Evolutionary conservation across 148 eudicot genomes (phyloP), one percentile per base, ranked within the genome.

Genomic region (Chenopodium quinoa): DNA sequence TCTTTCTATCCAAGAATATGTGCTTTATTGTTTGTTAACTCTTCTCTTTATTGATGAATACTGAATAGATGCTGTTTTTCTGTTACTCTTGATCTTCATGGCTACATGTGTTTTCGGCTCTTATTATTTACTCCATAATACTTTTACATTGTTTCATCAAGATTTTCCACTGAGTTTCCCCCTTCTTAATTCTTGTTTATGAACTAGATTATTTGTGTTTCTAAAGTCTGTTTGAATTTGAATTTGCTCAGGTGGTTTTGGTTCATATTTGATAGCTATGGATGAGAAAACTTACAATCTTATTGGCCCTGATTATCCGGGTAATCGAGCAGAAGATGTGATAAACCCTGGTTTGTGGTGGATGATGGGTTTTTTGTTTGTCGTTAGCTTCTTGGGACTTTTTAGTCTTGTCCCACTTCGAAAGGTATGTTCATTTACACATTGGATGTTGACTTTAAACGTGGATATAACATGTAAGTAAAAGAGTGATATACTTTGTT

Each of bases 381-480:
- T 95, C 83, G 98, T 95, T 84, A 93, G 97, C 85, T 95, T 95
- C 85, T 89, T 95, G 71, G 98, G 98, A 67, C 86, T 95, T 75
- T 95, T 95, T 81, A 92, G 97, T 85, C 97, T 95, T 63, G 96
- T 93, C 78, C 97, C 98, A 32, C 97, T 95, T 74, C 92, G 98
- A 8, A 95, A 95, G 97, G 98, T 93, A 88, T 40, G 68, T 81
- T 63, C 63, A 40, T 47, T 83, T 40, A 54, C 50, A 74, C 34
- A 27, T 40, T 56, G 44, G 47, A 48, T 58, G 73, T 32, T 70
- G 65, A 44, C n/a, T 52, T 37, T 71, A 52, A 10, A 23, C 3
- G 11, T 66, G 32, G 23, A 31, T 48, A 40, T 69, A 0, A 25
- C 44, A 46, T 69, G n/a, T 2, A 5, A 13, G 56, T 40, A 5